These are phyloP conservation scores for Beauveria varroae DNA, from an alignment of 2,329 filamentous ascomycete species.

Conservation along the genomic window DNA sequence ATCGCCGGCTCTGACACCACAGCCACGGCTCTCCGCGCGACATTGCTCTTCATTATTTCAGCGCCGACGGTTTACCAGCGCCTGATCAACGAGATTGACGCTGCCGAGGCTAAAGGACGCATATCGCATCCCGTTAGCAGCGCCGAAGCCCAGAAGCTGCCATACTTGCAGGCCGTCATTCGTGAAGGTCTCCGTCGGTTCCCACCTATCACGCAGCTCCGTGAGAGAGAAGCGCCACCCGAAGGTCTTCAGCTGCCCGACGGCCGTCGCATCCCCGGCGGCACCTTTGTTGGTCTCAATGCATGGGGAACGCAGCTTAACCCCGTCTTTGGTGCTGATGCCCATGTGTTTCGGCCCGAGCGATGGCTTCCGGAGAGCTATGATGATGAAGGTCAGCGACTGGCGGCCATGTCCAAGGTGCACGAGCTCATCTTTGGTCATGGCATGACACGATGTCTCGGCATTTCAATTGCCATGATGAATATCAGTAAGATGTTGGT, in stretches of 20 bases:
- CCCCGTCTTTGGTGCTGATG: background rate
- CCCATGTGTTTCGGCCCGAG: background rate
- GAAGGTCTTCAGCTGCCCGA: background rate
- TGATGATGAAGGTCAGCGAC: background rate
- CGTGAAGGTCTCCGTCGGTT: background rate
- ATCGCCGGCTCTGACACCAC: slow-evolving; percentile 3
- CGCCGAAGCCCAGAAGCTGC: background rate
- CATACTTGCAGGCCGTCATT: background rate
- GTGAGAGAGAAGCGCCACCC: background rate
- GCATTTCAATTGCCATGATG: background rate
- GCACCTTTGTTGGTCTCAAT: background rate
- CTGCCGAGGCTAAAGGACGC: background rate
- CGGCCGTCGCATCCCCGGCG: background rate
- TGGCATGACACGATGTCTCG: background rate
- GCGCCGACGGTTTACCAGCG: background rate
- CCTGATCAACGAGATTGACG: background rate
- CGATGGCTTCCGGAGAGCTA: background rate
- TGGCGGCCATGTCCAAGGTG: background rate
- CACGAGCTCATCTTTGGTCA: slow-evolving; percentile 1
- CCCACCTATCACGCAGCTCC: background rate
- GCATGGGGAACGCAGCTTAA: background rate
- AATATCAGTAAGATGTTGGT: slow-evolving; percentile 2
- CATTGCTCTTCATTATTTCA: background rate
- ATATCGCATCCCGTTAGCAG: background rate
- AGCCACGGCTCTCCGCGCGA: slow-evolving; percentile 1